Percentiles rank a stretch among this genome's conserved stretches.
These are phyloP conservation scores for Aspergillus arachidicola DNA, from an alignment of 2,329 filamentous ascomycete species.

Conservation along the genomic window DNA sequence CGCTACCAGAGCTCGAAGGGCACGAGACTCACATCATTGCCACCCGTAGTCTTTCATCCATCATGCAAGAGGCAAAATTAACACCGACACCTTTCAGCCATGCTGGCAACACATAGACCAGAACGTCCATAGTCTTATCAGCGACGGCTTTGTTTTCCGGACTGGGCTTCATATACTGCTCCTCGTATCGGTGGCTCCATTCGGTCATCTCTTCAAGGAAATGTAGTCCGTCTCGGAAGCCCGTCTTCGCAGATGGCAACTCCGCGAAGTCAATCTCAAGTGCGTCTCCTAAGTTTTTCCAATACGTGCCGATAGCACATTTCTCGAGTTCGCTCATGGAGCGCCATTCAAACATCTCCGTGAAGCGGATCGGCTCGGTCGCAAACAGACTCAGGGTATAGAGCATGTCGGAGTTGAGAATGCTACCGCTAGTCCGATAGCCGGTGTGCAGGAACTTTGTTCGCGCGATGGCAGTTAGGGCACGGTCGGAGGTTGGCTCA, in stretches of 20 bases:
- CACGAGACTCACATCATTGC: conserved; percentile 60
- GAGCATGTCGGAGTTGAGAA: conserved; percentile 64
- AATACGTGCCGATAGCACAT: conserved; percentile 68
- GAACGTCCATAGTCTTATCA: conserved; percentile 60
- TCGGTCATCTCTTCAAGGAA: conserved; percentile 53
- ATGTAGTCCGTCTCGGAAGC: conserved; percentile 53
- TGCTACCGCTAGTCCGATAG: conserved; percentile 61
- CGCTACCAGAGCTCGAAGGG: no score
- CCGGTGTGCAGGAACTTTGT: conserved; percentile 65
- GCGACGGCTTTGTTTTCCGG: conserved; percentile 56
- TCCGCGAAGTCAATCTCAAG: conserved; percentile 62
- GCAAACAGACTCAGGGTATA: conserved; percentile 68
- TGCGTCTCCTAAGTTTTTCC: conserved; percentile 71
- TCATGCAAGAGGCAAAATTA: conserved; percentile 58
- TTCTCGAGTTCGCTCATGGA: conserved; percentile 66
- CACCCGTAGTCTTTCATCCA: conserved; percentile 64
- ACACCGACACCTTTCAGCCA: conserved; percentile 49
- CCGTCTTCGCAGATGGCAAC: conserved; percentile 43
- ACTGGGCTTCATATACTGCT: conserved; percentile 58
- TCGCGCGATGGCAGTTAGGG: conserved; percentile 58
- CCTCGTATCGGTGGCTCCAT: conserved; percentile 62
- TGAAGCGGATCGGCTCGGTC: conserved; percentile 66
- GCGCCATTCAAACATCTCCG: conserved; percentile 70
- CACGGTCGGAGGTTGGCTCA: conserved; percentile 47
- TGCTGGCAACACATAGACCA: conserved; percentile 58